Conservation (phyloP, 2,329 filamentous ascomycete species). For the Mollisiaceae sp. region DNA sequence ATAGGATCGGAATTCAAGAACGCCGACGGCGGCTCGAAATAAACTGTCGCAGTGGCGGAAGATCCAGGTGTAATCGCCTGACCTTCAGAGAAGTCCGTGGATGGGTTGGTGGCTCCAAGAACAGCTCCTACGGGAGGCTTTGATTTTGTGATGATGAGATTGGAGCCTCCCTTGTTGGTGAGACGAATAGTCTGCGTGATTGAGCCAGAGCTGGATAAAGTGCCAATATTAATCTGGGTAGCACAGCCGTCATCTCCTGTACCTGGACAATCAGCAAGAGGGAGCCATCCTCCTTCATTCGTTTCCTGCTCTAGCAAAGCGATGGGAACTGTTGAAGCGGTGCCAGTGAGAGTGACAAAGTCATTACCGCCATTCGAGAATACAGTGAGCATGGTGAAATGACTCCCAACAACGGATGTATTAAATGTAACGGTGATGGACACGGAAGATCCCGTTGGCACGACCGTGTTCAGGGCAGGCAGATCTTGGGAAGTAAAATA, state of each 20-base stretch:
- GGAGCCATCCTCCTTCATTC: constrained; percentile 5
- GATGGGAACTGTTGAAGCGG: not conserved
- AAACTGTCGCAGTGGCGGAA: constrained; percentile 3
- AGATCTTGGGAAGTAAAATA: constrained; percentile 6
- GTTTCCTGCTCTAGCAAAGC: not conserved
- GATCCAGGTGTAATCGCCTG: not conserved
- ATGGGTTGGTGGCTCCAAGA: constrained; percentile 9
- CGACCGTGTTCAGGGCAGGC: not conserved
- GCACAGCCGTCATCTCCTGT: not conserved
- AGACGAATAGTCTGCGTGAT: not conserved
- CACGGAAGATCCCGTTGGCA: not conserved
- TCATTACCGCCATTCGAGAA: not conserved
- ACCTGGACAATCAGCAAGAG: not conserved
- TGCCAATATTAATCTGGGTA: constrained; percentile 6
- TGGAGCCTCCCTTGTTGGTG: not conserved
- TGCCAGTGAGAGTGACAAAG: constrained; percentile 1
- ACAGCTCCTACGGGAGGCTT: not conserved
- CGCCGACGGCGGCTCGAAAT: not conserved
- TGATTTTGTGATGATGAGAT: not conserved
- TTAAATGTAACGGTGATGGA: not conserved
- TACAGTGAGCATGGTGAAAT: not conserved
- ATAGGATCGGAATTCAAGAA: not conserved
- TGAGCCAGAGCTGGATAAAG: not conserved
- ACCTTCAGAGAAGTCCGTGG: constrained; percentile 1
- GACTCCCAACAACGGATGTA: not conserved